These are phyloP conservation scores for Boechera stricta DNA, from an alignment of 345 rosid genomes.

Conservation along the genomic window DNA sequence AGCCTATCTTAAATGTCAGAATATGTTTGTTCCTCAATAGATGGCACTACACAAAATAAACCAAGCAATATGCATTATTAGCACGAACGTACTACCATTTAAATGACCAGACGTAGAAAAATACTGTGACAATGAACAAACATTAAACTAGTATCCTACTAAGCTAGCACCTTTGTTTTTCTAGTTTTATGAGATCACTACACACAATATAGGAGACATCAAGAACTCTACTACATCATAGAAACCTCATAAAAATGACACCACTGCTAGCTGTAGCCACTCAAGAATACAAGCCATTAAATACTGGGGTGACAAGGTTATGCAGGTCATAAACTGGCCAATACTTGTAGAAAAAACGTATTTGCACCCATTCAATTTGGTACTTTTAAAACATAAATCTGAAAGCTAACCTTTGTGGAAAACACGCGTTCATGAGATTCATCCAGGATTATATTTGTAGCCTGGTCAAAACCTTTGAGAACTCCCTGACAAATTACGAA, in stretches of 20 bases:
- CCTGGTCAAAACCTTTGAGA: slow-evolving; percentile 89
- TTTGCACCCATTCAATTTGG: slow-evolving; percentile 7
- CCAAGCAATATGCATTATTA: not conserved
- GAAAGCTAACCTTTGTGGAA: slow-evolving; percentile 71
- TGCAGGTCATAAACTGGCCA: not conserved
- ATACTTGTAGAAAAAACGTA: not conserved
- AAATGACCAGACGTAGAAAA: not conserved
- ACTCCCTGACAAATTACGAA: slow-evolving; percentile 53
- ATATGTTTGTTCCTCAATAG: not conserved
- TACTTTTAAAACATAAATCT: not conserved
- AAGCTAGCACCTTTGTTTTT: slow-evolving; percentile 2
- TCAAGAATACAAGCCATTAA: slow-evolving; percentile 9
- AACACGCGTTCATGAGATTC: slow-evolving; percentile 92
- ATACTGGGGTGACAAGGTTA: not conserved
- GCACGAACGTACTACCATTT: slow-evolving; percentile 1
- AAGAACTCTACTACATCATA: slow-evolving; percentile 5
- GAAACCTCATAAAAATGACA: slow-evolving; percentile 9
- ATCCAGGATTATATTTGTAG: slow-evolving; percentile 87
- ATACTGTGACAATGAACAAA: not conserved
- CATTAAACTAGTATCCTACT: slow-evolving; percentile 5
- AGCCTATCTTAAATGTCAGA: slow-evolving; percentile 18
- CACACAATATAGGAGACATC: not conserved
- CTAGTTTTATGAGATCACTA: not conserved
- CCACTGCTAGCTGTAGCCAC: not conserved
- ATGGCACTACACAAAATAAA: slow-evolving; percentile 6